Evolutionary conservation across 2,329 filamentous ascomycete genomes (phyloP).

Genomic region (Aspergillus sp.): DNA sequence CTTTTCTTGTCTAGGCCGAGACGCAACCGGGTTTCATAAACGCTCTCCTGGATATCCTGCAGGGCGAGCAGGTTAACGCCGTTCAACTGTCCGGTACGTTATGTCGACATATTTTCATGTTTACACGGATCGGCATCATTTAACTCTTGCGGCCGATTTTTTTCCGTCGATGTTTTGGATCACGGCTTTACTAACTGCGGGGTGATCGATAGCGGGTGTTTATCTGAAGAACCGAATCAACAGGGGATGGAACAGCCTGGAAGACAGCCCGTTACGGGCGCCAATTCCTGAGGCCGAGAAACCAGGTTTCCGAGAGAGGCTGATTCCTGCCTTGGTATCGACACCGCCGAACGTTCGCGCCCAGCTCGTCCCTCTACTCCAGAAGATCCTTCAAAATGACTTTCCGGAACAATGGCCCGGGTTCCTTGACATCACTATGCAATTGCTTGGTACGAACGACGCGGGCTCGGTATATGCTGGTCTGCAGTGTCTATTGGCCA

Average conservation of each 20-base stretch:
- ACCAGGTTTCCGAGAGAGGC: conserved; percentile 76
- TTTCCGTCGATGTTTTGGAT: background rate
- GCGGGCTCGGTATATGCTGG: conserved; percentile 86
- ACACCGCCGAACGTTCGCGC: conserved; percentile 80
- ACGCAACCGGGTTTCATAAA: conserved; percentile 86
- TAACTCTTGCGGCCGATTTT: too few relatives aligned
- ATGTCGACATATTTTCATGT: conserved; percentile 13
- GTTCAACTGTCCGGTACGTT: conserved; percentile 84
- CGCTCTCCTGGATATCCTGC: conserved; percentile 84
- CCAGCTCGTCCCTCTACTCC: conserved; percentile 89
- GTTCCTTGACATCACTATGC: conserved; percentile 89
- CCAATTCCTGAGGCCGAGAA: conserved; percentile 89
- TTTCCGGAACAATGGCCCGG: conserved; percentile 93
- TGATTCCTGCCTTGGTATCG: conserved; percentile 83
- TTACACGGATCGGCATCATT: background rate
- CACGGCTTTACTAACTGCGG: conserved; percentile 13
- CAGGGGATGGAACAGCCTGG: conserved; percentile 79
- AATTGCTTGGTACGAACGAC: conserved; percentile 83
- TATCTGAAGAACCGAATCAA: conserved; percentile 98
- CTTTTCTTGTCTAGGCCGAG: conserved; percentile 66
- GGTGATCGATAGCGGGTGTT: conserved; percentile 69
- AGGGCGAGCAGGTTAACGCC: conserved; percentile 80
- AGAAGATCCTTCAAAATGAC: conserved; percentile 94
- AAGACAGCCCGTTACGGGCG: conserved; percentile 70
- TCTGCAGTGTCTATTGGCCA: conserved; percentile 87